These are phyloP conservation scores for Hamigera avellanea DNA, from an alignment of 495 filamentous ascomycete genomes.

Conservation along the genomic window DNA sequence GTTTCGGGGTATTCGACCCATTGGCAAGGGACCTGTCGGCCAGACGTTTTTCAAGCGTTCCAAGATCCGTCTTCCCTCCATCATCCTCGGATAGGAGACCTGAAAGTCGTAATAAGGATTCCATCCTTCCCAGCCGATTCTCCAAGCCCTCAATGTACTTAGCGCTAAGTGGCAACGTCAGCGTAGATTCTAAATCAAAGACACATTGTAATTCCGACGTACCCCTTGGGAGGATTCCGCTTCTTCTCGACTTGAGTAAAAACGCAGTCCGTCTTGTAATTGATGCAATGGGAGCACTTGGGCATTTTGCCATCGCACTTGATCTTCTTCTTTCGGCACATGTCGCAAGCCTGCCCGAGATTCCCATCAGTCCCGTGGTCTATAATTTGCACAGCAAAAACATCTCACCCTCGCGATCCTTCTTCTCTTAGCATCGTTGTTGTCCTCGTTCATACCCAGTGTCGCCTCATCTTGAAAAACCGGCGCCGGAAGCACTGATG, in stretches of 20 bases:
- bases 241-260: conserved; percentile 99
- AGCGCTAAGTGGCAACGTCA: conserved; percentile 43
- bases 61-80: conserved; percentile 78
- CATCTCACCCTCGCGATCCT: conserved; percentile 65
- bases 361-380: conserved; percentile 10
- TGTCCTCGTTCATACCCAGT: conserved; percentile 45
- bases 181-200: conserved; percentile 5
- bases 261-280: conserved; percentile 96
- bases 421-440: conserved; percentile 73
- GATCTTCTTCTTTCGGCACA: conserved; percentile 99
- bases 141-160: conserved; percentile 98
- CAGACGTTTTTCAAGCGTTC: conserved; percentile 72
- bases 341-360: conserved; percentile 72
- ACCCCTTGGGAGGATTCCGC: conserved; percentile 95
- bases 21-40: conserved; percentile 46
- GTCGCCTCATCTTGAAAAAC: conserved; percentile 47
- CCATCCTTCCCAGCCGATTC: conserved; percentile 89
- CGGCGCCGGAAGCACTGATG: conserved; percentile 44
- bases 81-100: conserved; percentile 82
- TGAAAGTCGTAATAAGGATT: conserved; percentile 74
- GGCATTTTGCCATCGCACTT: conserved; percentile 97
- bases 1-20: conserved; percentile 25
- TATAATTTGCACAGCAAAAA: not conserved
- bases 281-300: conserved; percentile 88
- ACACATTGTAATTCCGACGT: conserved; percentile 12